phyloP scores from a whole-genome alignment of 306 rosid species.

The Pyrus bretschneideri region DNA sequence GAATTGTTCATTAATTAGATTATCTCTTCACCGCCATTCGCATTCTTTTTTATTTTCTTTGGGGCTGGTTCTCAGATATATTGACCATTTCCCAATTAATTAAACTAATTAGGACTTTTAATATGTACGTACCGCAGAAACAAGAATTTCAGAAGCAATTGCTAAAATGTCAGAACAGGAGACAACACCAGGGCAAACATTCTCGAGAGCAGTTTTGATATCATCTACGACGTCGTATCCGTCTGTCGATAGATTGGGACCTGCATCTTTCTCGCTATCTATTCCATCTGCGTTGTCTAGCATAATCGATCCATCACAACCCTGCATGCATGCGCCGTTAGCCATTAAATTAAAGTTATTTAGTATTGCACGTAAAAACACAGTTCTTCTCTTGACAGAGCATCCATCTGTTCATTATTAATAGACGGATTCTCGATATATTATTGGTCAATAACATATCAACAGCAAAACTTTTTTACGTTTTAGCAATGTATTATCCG shows the following conservation, averaged over 20 bases:
- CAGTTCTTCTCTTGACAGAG: background rate
- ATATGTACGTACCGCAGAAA: conserved; percentile 15
- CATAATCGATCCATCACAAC: conserved; percentile 45
- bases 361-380: background rate
- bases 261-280: conserved; percentile 16
- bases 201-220: conserved; percentile 36
- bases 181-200: conserved; percentile 40
- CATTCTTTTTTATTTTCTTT: background rate
- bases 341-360: too few relatives aligned
- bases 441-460: background rate
- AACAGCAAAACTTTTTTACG: background rate
- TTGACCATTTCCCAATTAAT: background rate
- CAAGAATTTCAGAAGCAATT: conserved; percentile 20
- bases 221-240: conserved; percentile 35
- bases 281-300: conserved; percentile 25
- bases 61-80: background rate
- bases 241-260: background rate
- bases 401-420: too few relatives aligned
- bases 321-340: conserved; percentile 14
- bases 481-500: background rate
- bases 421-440: background rate
- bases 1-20: background rate
- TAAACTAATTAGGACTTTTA: background rate
- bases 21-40: background rate
- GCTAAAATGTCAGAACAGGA: conserved; percentile 51